Evolutionary conservation across 371 early-diverging fungal genomes (phyloP).

Genomic region (Hamiltosporidium tvaerminnensis): DNA sequence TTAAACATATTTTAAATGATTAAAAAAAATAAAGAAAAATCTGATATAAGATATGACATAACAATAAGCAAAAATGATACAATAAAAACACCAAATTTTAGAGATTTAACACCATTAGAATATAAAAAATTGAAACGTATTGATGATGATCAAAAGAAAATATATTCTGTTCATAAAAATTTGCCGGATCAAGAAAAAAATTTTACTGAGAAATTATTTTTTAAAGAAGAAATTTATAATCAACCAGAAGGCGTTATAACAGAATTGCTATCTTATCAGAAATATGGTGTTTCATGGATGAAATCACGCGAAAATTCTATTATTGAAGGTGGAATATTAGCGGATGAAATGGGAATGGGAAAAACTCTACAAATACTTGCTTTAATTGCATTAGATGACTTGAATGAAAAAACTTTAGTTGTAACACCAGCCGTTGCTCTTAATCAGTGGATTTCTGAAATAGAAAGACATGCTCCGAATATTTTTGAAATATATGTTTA

Average conservation of each 20-base stretch:
- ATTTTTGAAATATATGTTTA: conserved; percentile 2
- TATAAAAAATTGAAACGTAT: neutral
- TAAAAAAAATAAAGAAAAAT: no score
- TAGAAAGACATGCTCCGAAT: conserved; percentile 3
- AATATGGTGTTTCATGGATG: conserved; percentile 12
- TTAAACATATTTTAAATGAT: no score
- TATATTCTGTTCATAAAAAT: neutral
- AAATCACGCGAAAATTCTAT: neutral
- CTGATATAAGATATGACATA: no score
- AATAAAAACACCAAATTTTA: neutral
- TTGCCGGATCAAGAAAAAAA: neutral
- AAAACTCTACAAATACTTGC: conserved; percentile 52
- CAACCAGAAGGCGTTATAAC: neutral
- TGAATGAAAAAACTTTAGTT: conserved; percentile 7
- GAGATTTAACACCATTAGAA: conserved; percentile 8
- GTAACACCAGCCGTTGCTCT: conserved; percentile 6
- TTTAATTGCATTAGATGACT: neutral
- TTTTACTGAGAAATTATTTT: neutral
- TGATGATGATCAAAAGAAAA: neutral
- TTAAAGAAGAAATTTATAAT: neutral
- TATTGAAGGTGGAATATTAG: conserved; percentile 21
- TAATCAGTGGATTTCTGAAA: conserved; percentile 8
- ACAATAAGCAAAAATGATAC: no score
- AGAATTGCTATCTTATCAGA: conserved; percentile 5
- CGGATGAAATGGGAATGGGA: conserved; percentile 55